Base-by-base conservation (phyloP, 495 filamentous ascomycete species). In the Aspergillus saccharolyticus region DNA sequence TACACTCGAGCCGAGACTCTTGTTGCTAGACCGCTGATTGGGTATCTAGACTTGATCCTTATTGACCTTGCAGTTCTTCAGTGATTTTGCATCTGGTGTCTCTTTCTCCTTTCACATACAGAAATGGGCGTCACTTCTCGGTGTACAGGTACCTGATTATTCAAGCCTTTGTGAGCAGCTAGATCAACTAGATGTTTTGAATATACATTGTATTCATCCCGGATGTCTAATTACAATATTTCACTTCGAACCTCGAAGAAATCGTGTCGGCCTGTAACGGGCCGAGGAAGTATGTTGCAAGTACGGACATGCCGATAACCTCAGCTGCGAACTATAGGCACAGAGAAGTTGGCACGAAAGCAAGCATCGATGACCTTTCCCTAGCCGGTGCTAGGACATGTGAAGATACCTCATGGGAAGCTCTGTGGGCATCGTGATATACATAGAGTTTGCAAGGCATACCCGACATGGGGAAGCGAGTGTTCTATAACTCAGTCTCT, bases 1-100 rank as follows among this genome's bases (percentile, higher is more conserved):
- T 73, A 73, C 66, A 74, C 63, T 62, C 60, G 62, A 61, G 58
- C 60, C 58, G 58, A 50, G 56, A 54, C 55, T 33, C 48, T 63
- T 25, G 17, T 17, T 17, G 8, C 28, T 60, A 47, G 55, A 22
- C 44, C 18, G 33, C 33, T 39, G 42, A 47, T 52, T 53, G 46
- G 54, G 24, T 55, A 46, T 44, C 53, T 55, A 44, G 58, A 51
- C 28, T 43, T 46, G 48, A 42, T 33, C 25, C 8, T 2, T 50
- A 17, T 20, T 33, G 16, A 30, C 16, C 22, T 16, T 49, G 44
- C 28, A 21, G 25, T 33, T 18, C 12, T 52, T 57, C 22, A 3
- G n/a, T 50, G 47, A 28, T 33, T 25, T 30, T 30, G 22, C 22
- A 50, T 24, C 24, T 33, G 22, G 28, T 28, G 22, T 12, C 4